A percentile compares a stretch with the other conserved stretches of the same genome.
Conservation (phyloP, 129 eudicot genomes). For the Helianthus tuberosus region DNA sequence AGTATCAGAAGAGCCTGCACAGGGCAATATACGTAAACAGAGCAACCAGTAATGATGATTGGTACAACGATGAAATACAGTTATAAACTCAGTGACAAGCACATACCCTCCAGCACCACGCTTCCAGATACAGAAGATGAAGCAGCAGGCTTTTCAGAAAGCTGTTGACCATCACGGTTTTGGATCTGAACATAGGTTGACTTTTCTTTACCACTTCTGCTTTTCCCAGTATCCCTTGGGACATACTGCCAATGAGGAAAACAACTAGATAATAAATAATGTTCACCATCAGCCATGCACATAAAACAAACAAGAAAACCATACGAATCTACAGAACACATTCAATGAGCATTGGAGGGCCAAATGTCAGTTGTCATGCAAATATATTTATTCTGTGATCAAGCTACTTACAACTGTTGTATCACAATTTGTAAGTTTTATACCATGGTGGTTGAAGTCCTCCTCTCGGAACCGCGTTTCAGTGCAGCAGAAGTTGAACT, state of each 20-base stretch:
- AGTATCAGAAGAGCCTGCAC: constrained; percentile 60
- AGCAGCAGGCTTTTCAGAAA: constrained; percentile 43
- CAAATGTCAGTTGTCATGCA: constrained; percentile 9
- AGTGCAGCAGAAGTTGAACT: constrained; percentile 55
- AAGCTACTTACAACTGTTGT: neutral
- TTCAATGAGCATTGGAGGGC: constrained; percentile 1
- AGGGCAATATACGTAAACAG: constrained; percentile 1
- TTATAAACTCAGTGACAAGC: constrained; percentile 8
- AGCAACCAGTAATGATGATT: neutral
- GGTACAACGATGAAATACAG: neutral
- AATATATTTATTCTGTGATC: constrained; percentile 5
- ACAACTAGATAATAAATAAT: constrained; percentile 23
- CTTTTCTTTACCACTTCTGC: constrained; percentile 65
- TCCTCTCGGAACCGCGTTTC: constrained; percentile 63
- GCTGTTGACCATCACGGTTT: constrained; percentile 54
- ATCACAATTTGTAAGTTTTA: neutral
- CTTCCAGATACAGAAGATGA: constrained; percentile 47
- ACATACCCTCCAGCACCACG: constrained; percentile 60
- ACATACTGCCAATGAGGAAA: constrained; percentile 62
- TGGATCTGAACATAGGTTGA: constrained; percentile 59
- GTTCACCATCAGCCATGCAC: constrained; percentile 24
- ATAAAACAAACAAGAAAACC: constrained; percentile 17
- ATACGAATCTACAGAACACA: constrained; percentile 14
- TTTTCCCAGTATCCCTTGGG: constrained; percentile 63
- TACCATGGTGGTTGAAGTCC: constrained; percentile 65